These are phyloP conservation scores for Acanthochlamys bracteata DNA, from an alignment of 106 monocot genomes.

Conservation along the genomic window DNA sequence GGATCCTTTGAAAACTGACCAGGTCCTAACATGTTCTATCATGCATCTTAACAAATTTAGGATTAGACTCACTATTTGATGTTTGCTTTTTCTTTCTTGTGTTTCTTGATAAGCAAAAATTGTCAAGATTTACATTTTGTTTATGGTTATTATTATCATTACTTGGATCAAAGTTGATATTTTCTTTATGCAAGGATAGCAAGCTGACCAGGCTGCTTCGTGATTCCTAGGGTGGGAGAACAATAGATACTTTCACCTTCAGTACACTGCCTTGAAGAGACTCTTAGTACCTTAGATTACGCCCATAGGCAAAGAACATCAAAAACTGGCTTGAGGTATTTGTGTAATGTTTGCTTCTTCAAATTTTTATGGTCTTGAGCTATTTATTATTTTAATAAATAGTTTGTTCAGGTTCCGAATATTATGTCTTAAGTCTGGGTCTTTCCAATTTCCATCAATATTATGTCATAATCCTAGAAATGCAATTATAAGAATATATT, in stretches of 20 bases:
- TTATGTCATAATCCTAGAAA: too few relatives aligned
- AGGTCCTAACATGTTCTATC: slow-evolving; percentile 24
- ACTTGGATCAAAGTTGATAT: not conserved
- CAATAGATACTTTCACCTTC: slow-evolving; percentile 98
- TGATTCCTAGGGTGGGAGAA: slow-evolving; percentile 94
- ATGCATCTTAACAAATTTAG: too few relatives aligned
- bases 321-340: slow-evolving; percentile 92
- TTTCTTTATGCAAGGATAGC: slow-evolving; percentile 62
- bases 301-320: slow-evolving; percentile 96
- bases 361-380: too few relatives aligned
- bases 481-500: too few relatives aligned
- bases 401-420: too few relatives aligned
- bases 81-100: not conserved
- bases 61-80: too few relatives aligned
- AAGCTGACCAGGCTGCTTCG: slow-evolving; percentile 89
- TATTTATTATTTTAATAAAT: too few relatives aligned
- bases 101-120: not conserved
- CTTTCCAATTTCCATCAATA: too few relatives aligned
- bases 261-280: slow-evolving; percentile 93
- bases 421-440: too few relatives aligned
- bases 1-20: slow-evolving; percentile 80
- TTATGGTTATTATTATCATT: not conserved
- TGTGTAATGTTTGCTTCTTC: not conserved
- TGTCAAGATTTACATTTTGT: not conserved
- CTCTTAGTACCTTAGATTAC: slow-evolving; percentile 96